Conservation (phyloP, 2,329 filamentous ascomycete genomes). For the Aspergillus fumigatus region DNA sequence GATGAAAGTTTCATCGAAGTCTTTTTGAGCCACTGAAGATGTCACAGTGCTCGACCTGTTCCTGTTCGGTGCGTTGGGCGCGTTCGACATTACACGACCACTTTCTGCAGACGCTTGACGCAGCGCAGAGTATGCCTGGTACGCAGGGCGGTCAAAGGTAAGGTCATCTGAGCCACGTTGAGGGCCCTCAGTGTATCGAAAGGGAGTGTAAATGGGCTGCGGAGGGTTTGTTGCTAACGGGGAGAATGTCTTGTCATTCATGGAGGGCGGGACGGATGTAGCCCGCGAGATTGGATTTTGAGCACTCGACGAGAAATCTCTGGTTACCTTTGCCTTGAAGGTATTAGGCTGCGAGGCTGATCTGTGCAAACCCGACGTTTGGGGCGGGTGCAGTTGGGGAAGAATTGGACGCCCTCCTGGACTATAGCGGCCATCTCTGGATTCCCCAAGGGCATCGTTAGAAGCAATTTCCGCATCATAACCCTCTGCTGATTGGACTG, state of each 20-base stretch:
- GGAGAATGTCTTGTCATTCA: constrained; percentile 16
- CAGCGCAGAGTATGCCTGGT: constrained; percentile 45
- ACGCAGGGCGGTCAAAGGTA: constrained; percentile 37
- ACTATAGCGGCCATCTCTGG: constrained; percentile 43
- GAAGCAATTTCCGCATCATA: neutral
- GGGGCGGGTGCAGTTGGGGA: constrained; percentile 20
- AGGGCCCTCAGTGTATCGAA: constrained; percentile 41
- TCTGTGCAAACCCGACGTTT: constrained; percentile 17
- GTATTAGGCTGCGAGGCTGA: constrained; percentile 23
- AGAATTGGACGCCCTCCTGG: constrained; percentile 51
- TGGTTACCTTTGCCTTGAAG: neutral
- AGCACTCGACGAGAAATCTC: constrained; percentile 1
- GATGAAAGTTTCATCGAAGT: constrained; percentile 44
- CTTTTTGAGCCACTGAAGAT: constrained; percentile 20
- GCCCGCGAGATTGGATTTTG: constrained; percentile 14
- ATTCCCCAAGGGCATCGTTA: constrained; percentile 11
- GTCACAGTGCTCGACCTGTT: constrained; percentile 15
- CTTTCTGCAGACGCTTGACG: constrained; percentile 43
- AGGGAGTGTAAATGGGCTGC: constrained; percentile 42
- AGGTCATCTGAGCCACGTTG: constrained; percentile 39
- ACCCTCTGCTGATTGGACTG: constrained; percentile 25
- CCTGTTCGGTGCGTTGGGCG: constrained; percentile 15
- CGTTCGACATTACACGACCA: constrained; percentile 40
- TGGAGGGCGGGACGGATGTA: constrained; percentile 24
- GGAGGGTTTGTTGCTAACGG: constrained; percentile 36